A percentile compares a stretch with the other conserved stretches of the same genome.
These are phyloP conservation scores for Fermentozyma sake DNA, from an alignment of 1,139 yeast genomes.

Conservation along the genomic window DNA sequence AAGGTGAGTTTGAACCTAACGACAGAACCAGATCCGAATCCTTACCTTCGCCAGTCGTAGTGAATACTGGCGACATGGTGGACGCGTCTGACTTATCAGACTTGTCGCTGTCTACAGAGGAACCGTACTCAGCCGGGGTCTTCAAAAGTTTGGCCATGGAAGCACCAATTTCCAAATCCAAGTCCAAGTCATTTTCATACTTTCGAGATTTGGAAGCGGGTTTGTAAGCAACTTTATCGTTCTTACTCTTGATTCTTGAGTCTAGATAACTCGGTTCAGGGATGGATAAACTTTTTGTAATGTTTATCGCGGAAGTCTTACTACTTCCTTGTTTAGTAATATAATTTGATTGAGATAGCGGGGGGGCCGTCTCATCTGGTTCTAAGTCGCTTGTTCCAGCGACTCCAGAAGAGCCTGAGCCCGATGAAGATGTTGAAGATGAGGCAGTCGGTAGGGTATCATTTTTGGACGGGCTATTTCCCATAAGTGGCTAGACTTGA, in stretches of 20 bases:
- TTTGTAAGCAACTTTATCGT: constrained; percentile 5
- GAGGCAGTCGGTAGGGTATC: constrained; percentile 46
- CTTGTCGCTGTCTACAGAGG: constrained; percentile 39
- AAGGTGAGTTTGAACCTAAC: constrained; percentile 19
- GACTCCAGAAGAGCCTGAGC: constrained; percentile 17
- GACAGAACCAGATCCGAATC: constrained; percentile 44
- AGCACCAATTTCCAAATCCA: constrained; percentile 42
- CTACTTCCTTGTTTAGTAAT: constrained; percentile 8
- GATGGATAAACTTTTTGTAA: too few relatives aligned
- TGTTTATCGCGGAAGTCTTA: constrained; percentile 15
- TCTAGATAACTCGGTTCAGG: neutral
- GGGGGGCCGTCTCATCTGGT: constrained; percentile 42
- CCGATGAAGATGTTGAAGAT: constrained; percentile 13
- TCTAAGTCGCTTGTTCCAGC: constrained; percentile 33
- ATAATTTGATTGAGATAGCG: constrained; percentile 35
- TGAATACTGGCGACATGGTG: constrained; percentile 35
- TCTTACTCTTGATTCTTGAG: constrained; percentile 1
- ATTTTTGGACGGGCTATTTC: constrained; percentile 58
- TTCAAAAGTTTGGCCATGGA: constrained; percentile 42
- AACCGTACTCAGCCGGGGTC: constrained; percentile 13
- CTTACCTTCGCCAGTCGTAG: constrained; percentile 23
- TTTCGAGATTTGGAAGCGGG: constrained; percentile 4
- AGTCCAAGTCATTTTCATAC: constrained; percentile 14
- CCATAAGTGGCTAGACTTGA: constrained; percentile 31
- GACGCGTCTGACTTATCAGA: constrained; percentile 29